phyloP scores from a whole-genome alignment of 164 flowering plant species.

The Aristolochia californica region DNA sequence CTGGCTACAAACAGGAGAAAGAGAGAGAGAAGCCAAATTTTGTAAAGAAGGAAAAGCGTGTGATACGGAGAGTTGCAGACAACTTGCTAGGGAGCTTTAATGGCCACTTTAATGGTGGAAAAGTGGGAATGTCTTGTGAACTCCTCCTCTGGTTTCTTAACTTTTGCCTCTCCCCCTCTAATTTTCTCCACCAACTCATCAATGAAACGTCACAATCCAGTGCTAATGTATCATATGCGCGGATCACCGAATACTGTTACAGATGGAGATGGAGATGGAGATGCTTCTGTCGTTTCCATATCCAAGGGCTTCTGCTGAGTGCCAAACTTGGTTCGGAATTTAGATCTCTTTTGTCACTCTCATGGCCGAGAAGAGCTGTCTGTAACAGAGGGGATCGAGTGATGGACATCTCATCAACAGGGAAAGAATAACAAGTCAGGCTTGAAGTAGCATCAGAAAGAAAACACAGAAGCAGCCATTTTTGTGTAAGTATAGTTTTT shows the following conservation, averaged over 20 bases:
- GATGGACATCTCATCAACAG: background rate
- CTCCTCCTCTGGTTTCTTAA: background rate
- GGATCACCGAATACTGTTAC: background rate
- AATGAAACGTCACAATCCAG: slow-evolving; percentile 2
- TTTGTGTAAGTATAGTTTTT: background rate
- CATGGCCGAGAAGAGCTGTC: background rate
- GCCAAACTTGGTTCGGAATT: background rate
- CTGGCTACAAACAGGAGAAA: slow-evolving; percentile 7
- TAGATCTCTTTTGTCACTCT: background rate
- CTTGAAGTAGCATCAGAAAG: background rate
- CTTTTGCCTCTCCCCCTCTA: background rate
- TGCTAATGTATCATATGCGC: background rate
- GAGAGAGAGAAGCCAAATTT: background rate
- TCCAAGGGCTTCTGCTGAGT: background rate
- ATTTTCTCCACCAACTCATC: slow-evolving; percentile 1
- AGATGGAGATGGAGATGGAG: background rate
- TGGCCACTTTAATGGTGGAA: slow-evolving; percentile 6
- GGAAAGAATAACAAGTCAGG: slow-evolving; percentile 1
- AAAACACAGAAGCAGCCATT: background rate
- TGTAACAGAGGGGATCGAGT: too few relatives aligned
- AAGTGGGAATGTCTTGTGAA: slow-evolving; percentile 3
- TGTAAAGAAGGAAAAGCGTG: slow-evolving; percentile 1
- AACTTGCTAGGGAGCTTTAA: slow-evolving; percentile 3
- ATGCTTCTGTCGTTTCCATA: background rate
- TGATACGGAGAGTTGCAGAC: slow-evolving; percentile 3